Base-by-base conservation (phyloP, 2,329 filamentous ascomycete species). In the Colletotrichum brevisporum region DNA sequence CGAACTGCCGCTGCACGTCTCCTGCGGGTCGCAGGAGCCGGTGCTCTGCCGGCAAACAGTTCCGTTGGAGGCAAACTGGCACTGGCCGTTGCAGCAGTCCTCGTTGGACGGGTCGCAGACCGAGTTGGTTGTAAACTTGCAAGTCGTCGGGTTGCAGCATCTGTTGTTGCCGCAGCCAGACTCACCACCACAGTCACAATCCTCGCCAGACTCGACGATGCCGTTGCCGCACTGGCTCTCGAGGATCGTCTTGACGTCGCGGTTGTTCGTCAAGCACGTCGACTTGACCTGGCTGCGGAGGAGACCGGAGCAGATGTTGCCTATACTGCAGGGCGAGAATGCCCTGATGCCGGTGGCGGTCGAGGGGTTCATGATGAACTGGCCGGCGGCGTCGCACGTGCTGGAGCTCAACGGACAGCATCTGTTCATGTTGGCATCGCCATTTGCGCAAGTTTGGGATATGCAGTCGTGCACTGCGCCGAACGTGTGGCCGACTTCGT, bases 351-450 rank as follows among this genome's bases (percentile, higher is more conserved):
- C 88, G 9, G 84, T 78, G 13, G 87, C 88, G 1, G 95, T 96
- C 12, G 93, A 96, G 0, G 96, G 96, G 78, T 98, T 98, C 96
- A 99, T 99, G 80, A 99, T 94, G 81, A 90, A 99, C 69, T 86
- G 81, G n/a, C 89, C 91, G 50, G 86, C 83, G 24, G 96, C 96
- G 79, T 97, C 85, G 79, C 96, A 99, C 0, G 83, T 85, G 50
- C 71, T 78, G 9, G 83, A 76, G 73, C 86, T 92, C 8, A 97
- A 84, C 0, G 95, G 96, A 75, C 96, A 99, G 80, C 96, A 99
- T 74, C 87, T 81, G 73, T 86, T 86, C 63, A 78, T 80, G 10
- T 78, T 77, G 6, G 79, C 79, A 45, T 89, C 88, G 21, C 88
- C 85, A 68, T 93, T 86, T 6, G 76, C 75, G 77, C 95, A 98